Percentiles rank a stretch among this genome's conserved stretches.
Evolutionary conservation across 345 rosid genomes (phyloP).

Genomic region (Moricandia moricandioides): DNA sequence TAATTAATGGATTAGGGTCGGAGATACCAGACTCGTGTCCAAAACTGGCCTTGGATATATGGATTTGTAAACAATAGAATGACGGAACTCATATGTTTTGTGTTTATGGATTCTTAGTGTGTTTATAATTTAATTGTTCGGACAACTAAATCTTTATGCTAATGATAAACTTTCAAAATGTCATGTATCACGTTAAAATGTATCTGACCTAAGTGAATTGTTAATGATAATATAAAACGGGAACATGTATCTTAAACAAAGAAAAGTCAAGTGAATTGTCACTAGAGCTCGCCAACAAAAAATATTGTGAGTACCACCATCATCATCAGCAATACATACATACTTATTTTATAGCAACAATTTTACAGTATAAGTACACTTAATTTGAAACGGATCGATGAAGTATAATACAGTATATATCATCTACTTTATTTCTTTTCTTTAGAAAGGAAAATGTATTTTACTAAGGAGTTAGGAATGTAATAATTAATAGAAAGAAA

Average conservation of each 20-base stretch:
- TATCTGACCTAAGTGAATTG: background rate
- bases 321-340: background rate
- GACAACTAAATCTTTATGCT: background rate
- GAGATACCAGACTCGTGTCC: too few species aligned
- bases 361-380: too few species aligned
- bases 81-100: background rate
- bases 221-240: background rate
- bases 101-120: background rate
- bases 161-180: background rate
- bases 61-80: background rate
- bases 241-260: background rate
- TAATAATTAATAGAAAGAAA: slow-evolving; percentile 18
- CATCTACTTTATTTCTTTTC: background rate
- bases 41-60: background rate
- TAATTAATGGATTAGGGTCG: too few species aligned
- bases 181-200: background rate
- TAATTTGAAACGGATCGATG: too few species aligned
- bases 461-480: slow-evolving; percentile 17
- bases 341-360: too few species aligned
- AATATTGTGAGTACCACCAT: background rate
- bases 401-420: too few species aligned
- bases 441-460: background rate
- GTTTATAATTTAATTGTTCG: background rate
- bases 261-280: background rate
- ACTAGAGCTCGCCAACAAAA: background rate